These are phyloP conservation scores for Penicillium turbatum DNA, from an alignment of 495 filamentous ascomycete genomes.

Conservation along the genomic window DNA sequence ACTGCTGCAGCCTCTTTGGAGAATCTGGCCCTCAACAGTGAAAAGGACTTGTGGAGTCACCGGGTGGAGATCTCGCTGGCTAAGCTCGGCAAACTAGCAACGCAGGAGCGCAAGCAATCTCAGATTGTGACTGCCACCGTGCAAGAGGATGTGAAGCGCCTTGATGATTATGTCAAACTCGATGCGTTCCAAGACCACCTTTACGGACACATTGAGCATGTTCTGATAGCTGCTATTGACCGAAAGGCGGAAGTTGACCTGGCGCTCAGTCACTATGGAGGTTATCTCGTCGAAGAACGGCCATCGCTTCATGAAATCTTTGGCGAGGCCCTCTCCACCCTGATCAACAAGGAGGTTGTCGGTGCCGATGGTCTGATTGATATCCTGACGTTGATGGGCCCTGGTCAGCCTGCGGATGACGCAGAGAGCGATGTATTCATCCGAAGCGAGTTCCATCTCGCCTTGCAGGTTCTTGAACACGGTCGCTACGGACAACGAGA, in stretches of 20 bases:
- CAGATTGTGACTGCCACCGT: conserved; percentile 17
- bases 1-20: conserved; percentile 64
- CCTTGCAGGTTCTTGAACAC: conserved; percentile 61
- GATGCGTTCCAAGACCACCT: conserved; percentile 72
- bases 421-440: conserved; percentile 37
- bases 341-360: conserved; percentile 66
- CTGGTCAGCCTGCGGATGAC: conserved; percentile 22
- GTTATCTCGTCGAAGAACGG: conserved; percentile 50
- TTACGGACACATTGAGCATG: conserved; percentile 54
- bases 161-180: conserved; percentile 60
- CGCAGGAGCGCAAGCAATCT: conserved; percentile 32
- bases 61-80: conserved; percentile 86
- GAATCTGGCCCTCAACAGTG: conserved; percentile 57
- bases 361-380: conserved; percentile 68
- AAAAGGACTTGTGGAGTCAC: conserved; percentile 79
- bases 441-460: conserved; percentile 62
- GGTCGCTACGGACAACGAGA: conserved; percentile 46
- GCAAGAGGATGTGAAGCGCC: conserved; percentile 34
- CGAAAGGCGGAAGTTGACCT: conserved; percentile 69
- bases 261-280: conserved; percentile 63
- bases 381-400: conserved; percentile 69
- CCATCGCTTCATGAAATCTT: conserved; percentile 63
- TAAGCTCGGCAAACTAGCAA: conserved; percentile 73
- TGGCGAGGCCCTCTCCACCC: conserved; percentile 54
- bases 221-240: conserved; percentile 67